These are phyloP conservation scores for Silene latifolia DNA, from an alignment of 148 eudicot species.

Conservation along the genomic window DNA sequence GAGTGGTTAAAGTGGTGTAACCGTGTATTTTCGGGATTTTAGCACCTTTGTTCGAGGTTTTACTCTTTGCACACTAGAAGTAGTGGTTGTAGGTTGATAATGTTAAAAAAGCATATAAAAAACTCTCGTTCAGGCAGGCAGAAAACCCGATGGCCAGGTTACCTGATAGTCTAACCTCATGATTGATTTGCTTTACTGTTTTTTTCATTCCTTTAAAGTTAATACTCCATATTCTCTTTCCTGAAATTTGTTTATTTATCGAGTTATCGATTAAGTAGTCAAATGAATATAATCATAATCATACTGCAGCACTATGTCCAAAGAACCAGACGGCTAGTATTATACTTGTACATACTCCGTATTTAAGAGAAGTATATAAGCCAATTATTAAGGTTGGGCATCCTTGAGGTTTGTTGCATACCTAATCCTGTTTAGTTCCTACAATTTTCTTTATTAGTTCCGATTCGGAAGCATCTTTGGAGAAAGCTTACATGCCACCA, in stretches of 20 bases:
- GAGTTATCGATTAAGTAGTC: neutral
- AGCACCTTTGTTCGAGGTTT: neutral
- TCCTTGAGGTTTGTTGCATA: neutral
- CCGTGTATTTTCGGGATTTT: neutral
- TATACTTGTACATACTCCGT: too few relatives aligned
- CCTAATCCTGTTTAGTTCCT: neutral
- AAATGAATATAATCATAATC: neutral
- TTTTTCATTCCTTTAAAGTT: neutral
- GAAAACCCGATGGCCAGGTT: neutral
- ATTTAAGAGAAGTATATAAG: neutral
- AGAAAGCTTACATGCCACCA: neutral
- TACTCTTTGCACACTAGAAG: neutral
- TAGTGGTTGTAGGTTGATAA: neutral
- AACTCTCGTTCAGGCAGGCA: neutral
- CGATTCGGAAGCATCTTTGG: slow-evolving; percentile 1
- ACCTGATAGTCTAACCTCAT: neutral
- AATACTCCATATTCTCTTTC: neutral
- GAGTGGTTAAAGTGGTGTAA: neutral
- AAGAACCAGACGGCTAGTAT: slow-evolving; percentile 16
- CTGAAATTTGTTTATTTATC: neutral
- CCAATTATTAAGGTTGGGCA: neutral
- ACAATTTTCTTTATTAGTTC: neutral
- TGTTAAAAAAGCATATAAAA: neutral
- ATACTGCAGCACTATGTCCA: slow-evolving; percentile 9
- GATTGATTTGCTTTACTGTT: neutral